Evolutionary conservation across 2,329 filamentous ascomycete species (phyloP), one percentile per base, ranked within the genome.

Genomic region (Phialocephala sp.): DNA sequence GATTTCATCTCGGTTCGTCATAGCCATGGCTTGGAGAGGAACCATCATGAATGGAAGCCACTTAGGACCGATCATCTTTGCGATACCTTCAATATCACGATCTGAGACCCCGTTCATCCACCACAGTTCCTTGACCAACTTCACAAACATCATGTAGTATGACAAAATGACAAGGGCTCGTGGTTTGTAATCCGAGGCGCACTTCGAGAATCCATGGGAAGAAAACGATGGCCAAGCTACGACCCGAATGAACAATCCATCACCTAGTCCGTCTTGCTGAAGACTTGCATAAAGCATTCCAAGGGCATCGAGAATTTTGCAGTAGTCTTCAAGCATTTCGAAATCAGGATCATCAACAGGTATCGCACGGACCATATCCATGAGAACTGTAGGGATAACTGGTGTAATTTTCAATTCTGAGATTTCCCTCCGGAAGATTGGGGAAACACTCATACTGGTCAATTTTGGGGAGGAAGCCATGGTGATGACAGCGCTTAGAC

Each of bases 211-310:
- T n/a, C 66, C 52, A n/a, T 69, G 47, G 2, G 63, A 50, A 2
- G 64, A 27, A n/a, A 66, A 71, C 5, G 72, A 72, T 12, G 68
- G 69, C 70, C 71, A 75, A 1, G 70, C 67, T 11, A 75, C 58
- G 2, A 74, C 65, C 50, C 74, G 64, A 36, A 75, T 66, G 8
- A 55, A 72, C 4, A 75, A 62, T 5, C 62, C 67, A 20, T 60
- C 43, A 0, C 60, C 50, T 18, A 70, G 59, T 20, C 73, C 73
- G 59, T 72, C 71, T 57, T 72, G 67, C 35, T 65, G 63, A 4
- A 76, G 64, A 50, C 68, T 68, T n/a, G 70, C 73, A 63, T 74
- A 76, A 5, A 76, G 65, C 1, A 67, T 60, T 2, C 72, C 72
- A 8, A 76, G 32, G 43, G 63, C 64, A 64, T 76, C 72, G 1